Base-by-base conservation (phyloP, 2,329 filamentous ascomycete species). In the Calonectria fujianensis region DNA sequence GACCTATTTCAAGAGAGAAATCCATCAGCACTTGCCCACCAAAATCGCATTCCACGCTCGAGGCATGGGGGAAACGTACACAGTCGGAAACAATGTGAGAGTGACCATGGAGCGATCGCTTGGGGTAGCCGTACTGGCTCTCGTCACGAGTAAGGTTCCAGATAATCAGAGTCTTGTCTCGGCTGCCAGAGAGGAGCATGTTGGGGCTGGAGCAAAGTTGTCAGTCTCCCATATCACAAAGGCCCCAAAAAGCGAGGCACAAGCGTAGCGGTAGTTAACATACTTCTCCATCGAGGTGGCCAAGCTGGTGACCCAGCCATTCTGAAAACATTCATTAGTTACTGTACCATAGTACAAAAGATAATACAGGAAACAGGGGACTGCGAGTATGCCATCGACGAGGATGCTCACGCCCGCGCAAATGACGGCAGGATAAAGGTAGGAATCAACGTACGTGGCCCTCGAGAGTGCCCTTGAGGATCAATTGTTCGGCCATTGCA, bases 11-110 rank as follows among this genome's bases (percentile, higher is more conserved):
- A 74, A 70, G 64, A 74, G 77, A 78, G 65, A 71, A 65, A 69
- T 52, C 35, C 20, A 70, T 83, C 78, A 83, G 80, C 75, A 75
- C 65, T 39, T 59, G 57, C 51, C 71, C 66, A 54, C n/a, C 48
- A 48, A 39, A 20, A 41, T 20, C n/a, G 32, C 67, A 7, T 66
- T 70, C 35, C 35, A 67, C 11, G 52, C 45, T 45, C 50, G 18
- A 35, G 68, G 72, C 64, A 54, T 48, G 59, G 45, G 76, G 74
- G 79, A 51, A 86, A 94, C 95, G 85, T 97, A 98, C 97, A 91
- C 97, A 98, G 94, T 99, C 97, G 88, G 97, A 98, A 87, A 99
- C 96, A 88, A 99, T 99, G 94, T 99, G 97, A 81, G 96, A 98
- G 93, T 99, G 97, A 86, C 97, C 97, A 91, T 97, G 94, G 83